Percentiles rank a stretch among this genome's conserved stretches.
phyloP scores from a whole-genome alignment of 2,329 filamentous ascomycete species.

The Diaporthe nobilis region DNA sequence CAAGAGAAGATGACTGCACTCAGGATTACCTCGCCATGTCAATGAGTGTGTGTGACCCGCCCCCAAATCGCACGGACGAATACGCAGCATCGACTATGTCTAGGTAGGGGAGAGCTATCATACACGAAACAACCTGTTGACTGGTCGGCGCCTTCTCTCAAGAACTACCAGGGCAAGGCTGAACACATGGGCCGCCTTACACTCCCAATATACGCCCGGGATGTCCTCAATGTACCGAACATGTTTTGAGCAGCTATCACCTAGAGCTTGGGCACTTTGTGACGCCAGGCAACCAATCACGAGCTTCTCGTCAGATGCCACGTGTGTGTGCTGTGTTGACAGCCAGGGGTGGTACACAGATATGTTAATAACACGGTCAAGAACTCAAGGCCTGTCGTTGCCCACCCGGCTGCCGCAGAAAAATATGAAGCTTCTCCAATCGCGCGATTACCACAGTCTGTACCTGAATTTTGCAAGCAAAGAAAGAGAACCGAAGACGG shows the following conservation, averaged over 20 bases:
- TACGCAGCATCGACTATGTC: background rate
- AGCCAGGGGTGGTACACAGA: background rate
- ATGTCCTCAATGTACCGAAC: background rate
- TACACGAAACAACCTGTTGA: background rate
- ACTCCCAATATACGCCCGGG: background rate
- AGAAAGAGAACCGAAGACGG: background rate
- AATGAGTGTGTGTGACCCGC: background rate
- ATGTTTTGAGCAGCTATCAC: background rate
- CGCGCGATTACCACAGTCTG: background rate
- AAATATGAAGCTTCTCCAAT: background rate
- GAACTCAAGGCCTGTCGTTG: no score
- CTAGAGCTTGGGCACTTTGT: background rate
- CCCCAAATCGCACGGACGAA: background rate
- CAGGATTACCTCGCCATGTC: background rate
- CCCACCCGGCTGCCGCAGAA: background rate
- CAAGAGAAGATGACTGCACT: background rate
- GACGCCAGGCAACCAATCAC: background rate
- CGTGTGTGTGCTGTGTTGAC: background rate
- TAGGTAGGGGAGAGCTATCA: background rate
- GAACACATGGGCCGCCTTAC: background rate
- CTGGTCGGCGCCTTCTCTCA: background rate
- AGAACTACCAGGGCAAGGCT: background rate
- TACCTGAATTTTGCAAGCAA: background rate
- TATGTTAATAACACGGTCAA: background rate
- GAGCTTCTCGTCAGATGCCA: background rate